Evolutionary conservation across 805 yeast species (phyloP).

Genomic region (Blastobotrys americana): DNA sequence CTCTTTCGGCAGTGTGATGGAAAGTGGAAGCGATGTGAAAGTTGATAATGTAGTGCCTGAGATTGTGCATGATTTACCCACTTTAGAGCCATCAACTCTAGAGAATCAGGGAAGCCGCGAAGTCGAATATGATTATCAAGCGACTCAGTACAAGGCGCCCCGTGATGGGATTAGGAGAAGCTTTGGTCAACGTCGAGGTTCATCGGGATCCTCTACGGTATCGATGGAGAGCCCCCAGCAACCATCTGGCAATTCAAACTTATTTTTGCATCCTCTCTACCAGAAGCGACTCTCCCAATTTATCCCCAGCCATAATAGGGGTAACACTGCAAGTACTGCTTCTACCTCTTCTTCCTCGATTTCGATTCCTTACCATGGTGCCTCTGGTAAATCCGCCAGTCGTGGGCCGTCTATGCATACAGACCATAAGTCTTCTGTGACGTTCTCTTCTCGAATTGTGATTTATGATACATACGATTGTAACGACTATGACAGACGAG

Average conservation of each 20-base stretch:
- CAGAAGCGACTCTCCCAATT: constrained; percentile 15
- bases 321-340: neutral
- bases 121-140: neutral
- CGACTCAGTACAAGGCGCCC: constrained; percentile 1
- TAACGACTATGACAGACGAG: constrained; percentile 85
- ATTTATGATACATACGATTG: constrained; percentile 79
- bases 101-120: neutral
- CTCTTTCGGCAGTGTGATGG: neutral
- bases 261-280: constrained; percentile 16
- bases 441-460: constrained; percentile 74
- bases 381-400: neutral
- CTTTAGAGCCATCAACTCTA: neutral
- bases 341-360: constrained; percentile 1
- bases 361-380: neutral
- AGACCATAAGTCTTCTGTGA: constrained; percentile 31
- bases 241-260: constrained; percentile 1
- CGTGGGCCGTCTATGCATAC: neutral
- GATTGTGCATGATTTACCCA: neutral
- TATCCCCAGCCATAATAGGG: constrained; percentile 4
- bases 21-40: neutral
- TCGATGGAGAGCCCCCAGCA: neutral
- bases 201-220: neutral
- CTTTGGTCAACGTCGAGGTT: neutral
- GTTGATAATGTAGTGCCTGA: neutral
- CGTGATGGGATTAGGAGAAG: neutral